Evolutionary conservation across 2,329 filamentous ascomycete genomes (phyloP), one percentile per base, ranked within the genome.

Genomic region (Penicillium sp.): DNA sequence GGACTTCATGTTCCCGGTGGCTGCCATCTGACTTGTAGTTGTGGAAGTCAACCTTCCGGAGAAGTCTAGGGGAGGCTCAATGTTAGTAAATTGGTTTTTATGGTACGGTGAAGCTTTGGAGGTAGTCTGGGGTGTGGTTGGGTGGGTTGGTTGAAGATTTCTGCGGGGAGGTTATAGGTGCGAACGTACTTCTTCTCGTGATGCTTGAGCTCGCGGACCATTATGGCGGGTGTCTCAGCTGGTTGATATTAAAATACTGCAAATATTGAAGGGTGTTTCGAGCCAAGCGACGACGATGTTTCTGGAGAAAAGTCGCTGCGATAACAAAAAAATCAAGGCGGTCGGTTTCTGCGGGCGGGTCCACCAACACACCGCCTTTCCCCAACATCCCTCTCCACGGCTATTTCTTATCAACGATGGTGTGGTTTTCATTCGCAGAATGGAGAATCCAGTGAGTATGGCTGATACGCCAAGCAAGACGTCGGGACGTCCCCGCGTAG

Each of bases 171-270:
- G 34, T 30, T 38, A 9, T 16, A 7, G 35, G n/a, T 29, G 30
- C 26, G 18, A 44, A 66, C 67, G 47, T 61, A 79, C 82, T 94
- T 95, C 73, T 94, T 86, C 85, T 99, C 94, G 77, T 97, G 93
- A 77, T 96, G 85, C 78, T 97, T 97, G 71, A 99, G 85, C 80
- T 96, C 91, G 67, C 94, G 88, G 64, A 96, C 91, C 94, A 97
- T 97, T 53, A 64, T 78, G 65, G 47, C 47, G 36, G 39, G n/a
- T 53, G 27, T 52, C 27, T 54, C 39, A 26, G 39, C 32, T 29
- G 18, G 29, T 4, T 47, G 26, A 35, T 1, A 34, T 47, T 46
- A n/a, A 27, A 19, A 34, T 23, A 32, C 16, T 49, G 47, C 43
- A 38, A 32, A 36, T n/a, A 32, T 44, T 11, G n/a, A 27, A 14